Evolutionary conservation across 495 filamentous ascomycete genomes (phyloP), one percentile per base, ranked within the genome.

Genomic region (Thozetella sp.): DNA sequence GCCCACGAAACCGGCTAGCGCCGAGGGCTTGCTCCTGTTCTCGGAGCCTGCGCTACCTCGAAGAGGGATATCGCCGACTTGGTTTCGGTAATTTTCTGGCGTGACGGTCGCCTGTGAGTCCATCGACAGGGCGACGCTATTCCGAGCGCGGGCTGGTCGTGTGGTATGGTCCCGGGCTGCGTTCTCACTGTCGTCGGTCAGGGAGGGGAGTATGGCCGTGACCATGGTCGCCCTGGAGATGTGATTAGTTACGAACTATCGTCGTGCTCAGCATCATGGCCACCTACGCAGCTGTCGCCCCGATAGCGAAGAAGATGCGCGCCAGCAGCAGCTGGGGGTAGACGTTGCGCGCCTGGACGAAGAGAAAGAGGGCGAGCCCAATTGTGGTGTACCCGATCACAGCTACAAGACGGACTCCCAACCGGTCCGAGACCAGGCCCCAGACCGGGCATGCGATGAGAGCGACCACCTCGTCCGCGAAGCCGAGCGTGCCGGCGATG

Each of bases 391-490:
- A 99, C 3, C 95, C 96, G 20, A 87, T 64, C 15, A 90, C 89
- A 54, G 86, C 89, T 13, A 93, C 90, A 80, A 88, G 80, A 58
- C 94, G 82, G 55, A 97, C 93, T 45, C 95, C 95, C 51, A 96
- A 77, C 25, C 90, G 85, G 75, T 99, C 95, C 22, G 90, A 93
- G n/a, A 96, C 72, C 15, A 96, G 78, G 6, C 95, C 95, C 96
- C 96, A 98, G 25, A 90, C 62, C 12, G 95, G 96, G 64, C 93
- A 97, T 2, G 95, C 95, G 23, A 93, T 81, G 57, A 99, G 81
- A 2, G 92, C 95, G 25, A 98, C 87, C 46, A 98, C 64, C 74
- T 99, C 95, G 79, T 99, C 95, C 1, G 89, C 93, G 74, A 99
- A 98, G 27, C 95, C 95, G 30, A 99, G 80, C 1, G 93, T 97